Evolutionary conservation across 208 protist genomes (phyloP).

Genomic region (Vickermania spadyakhi): DNA sequence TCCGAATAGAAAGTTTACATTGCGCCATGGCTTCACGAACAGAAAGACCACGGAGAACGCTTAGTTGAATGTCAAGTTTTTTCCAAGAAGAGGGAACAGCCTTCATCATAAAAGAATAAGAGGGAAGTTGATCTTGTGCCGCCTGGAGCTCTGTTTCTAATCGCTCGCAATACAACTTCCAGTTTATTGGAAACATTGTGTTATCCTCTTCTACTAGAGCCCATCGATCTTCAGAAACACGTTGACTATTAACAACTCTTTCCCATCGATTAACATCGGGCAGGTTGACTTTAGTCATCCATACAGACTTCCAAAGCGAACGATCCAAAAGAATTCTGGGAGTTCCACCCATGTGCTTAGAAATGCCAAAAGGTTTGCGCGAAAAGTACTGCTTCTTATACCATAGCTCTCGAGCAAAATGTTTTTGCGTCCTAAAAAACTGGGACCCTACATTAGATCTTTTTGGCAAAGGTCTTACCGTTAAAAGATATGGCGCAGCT

Average conservation of each 20-base stretch:
- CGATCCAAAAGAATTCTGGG: conserved; percentile 82
- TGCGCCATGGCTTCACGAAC: conserved; percentile 85
- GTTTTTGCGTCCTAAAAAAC: conserved; percentile 71
- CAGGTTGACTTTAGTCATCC: conserved; percentile 57
- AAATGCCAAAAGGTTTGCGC: conserved; percentile 60
- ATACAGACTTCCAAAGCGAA: conserved; percentile 61
- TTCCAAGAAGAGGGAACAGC: conserved; percentile 85
- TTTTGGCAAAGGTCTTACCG: conserved; percentile 27
- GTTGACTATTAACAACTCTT: conserved; percentile 82
- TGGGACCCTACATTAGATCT: conserved; percentile 73
- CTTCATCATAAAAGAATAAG: conserved; percentile 77
- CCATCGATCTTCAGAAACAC: conserved; percentile 82
- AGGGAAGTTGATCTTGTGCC: conserved; percentile 72
- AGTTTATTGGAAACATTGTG: conserved; percentile 79
- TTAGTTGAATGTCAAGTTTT: conserved; percentile 86
- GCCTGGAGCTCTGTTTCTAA: conserved; percentile 79
- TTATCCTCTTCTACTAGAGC: conserved; percentile 83
- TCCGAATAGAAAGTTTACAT: conserved; percentile 82
- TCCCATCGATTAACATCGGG: conserved; percentile 85
- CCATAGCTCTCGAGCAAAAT: conserved; percentile 64
- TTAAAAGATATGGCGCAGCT: conserved; percentile 29
- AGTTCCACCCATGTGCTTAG: conserved; percentile 46
- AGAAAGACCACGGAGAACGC: conserved; percentile 76
- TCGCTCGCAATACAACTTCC: conserved; percentile 85
- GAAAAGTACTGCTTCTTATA: conserved; percentile 78